Base-by-base conservation (phyloP, 148 eudicot genomes). In the Oxyria digyna region DNA sequence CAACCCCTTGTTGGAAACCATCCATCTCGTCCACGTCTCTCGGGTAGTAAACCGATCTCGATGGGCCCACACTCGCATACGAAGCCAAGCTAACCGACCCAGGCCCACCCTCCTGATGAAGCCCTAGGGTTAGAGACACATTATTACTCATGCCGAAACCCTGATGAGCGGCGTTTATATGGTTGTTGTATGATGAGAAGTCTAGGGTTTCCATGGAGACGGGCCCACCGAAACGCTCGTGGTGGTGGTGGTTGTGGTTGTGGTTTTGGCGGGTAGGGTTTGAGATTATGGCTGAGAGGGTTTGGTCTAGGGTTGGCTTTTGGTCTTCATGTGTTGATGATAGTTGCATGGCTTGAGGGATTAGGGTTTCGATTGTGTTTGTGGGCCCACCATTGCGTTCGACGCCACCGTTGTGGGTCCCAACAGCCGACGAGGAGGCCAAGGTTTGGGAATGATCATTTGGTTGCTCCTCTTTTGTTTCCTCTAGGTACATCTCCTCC, bases 401-500 rank as follows among this genome's bases (percentile, higher is more conserved):
- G n/a, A n/a, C n/a, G n/a, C 24, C 63, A 29, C 42, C 12, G 4
- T 65, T 18, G 23, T 9, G 42, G 42, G 43, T 23, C 59, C 59
- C 31, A 17, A 40, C 40, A 14, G 4, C 15, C 4, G n/a, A n/a
- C 8, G 35, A 13, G 67, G 67, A n/a, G 7, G 79, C 84, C 0
- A 83, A 67, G 26, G 85, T 71, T 55, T 43, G 76, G 71, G 41
- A 83, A 80, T 69, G 64, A n/a, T n/a, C n/a, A n/a, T n/a, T n/a
- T 24, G 72, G 69, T 64, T 76, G 75, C 37, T 85, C 87, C 1
- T 78, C 82, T 71, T 91, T 95, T 48, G 83, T 82, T 73, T 95
- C 99, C 74, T 95, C 99, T 24, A 87, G 20, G 79, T 95, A 95
- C 99, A 95, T 95, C 67, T 95, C 96, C 68, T 95, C 99, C 70